Percentiles rank a stretch among this genome's conserved stretches.
Evolutionary conservation across 140 eudicot genomes (phyloP).

Genomic region (Flaveria floridana): DNA sequence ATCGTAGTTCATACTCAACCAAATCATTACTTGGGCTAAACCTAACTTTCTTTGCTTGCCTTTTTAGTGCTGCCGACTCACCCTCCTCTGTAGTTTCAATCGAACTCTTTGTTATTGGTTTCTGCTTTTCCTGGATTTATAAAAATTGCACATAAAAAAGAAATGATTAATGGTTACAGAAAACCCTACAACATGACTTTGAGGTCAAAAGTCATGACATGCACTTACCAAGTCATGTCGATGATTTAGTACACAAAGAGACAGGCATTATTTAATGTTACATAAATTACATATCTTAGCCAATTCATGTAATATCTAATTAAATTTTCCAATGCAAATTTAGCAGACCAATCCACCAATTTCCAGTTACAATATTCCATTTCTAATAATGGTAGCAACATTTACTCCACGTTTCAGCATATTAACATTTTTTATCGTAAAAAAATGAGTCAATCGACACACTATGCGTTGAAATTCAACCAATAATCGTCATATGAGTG

Average conservation of each 20-base stretch:
- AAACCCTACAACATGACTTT: background rate
- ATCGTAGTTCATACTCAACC: conserved; percentile 42
- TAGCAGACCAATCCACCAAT: conserved; percentile 3
- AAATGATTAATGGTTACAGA: background rate
- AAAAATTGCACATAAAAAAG: background rate
- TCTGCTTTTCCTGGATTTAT: conserved; percentile 34
- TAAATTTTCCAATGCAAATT: background rate
- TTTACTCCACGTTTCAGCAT: background rate
- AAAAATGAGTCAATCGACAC: background rate
- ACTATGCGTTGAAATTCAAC: background rate
- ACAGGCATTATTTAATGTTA: background rate
- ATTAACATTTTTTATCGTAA: background rate
- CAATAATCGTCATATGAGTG: background rate
- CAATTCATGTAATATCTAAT: background rate
- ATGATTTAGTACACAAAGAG: background rate
- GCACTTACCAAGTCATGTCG: background rate
- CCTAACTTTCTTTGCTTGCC: conserved; percentile 63
- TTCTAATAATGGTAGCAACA: background rate
- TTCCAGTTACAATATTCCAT: background rate
- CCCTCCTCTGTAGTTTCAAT: conserved; percentile 39
- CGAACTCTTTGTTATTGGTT: conserved; percentile 34
- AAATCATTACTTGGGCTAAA: conserved; percentile 65
- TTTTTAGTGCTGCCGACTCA: conserved; percentile 43
- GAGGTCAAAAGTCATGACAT: background rate
- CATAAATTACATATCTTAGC: background rate